Evolutionary conservation across 108 stramenopile species (phyloP).

Genomic region (Nannochloropsis oceanica): DNA sequence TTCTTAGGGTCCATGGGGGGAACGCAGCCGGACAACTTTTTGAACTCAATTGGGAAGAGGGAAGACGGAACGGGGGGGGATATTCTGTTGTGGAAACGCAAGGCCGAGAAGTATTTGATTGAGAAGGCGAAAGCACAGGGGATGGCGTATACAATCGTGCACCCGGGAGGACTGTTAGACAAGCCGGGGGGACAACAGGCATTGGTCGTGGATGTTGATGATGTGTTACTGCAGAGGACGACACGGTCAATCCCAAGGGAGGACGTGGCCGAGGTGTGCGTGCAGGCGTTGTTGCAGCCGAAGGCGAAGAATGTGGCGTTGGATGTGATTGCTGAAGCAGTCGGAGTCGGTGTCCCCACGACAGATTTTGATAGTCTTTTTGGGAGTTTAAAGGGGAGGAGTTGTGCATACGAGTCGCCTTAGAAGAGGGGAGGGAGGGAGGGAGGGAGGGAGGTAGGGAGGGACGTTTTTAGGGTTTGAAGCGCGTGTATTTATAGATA

Average conservation of each 20-base stretch:
- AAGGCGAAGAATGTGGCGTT: background rate
- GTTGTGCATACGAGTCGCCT: background rate
- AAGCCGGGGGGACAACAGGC: slow-evolving; percentile 55
- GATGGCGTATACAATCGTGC: slow-evolving; percentile 65
- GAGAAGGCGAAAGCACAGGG: background rate
- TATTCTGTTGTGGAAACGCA: slow-evolving; percentile 64
- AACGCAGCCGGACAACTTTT: slow-evolving; percentile 66
- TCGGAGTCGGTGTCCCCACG: background rate
- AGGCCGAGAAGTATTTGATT: slow-evolving; percentile 51
- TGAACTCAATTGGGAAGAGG: slow-evolving; percentile 59
- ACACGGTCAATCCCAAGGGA: slow-evolving; percentile 54
- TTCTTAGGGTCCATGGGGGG: slow-evolving; percentile 59
- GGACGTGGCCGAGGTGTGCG: slow-evolving; percentile 65
- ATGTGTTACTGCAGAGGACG: slow-evolving; percentile 43
- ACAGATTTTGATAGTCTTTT: background rate
- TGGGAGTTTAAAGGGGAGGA: background rate
- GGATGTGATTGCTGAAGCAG: background rate
- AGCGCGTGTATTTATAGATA: too few species aligned
- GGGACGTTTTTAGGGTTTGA: too few species aligned
- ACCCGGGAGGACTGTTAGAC: slow-evolving; percentile 64
- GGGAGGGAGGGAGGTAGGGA: too few species aligned
- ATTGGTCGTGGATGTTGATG: slow-evolving; percentile 57
- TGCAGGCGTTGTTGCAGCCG: slow-evolving; percentile 34
- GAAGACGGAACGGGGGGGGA: slow-evolving; percentile 53
- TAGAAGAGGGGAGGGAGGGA: background rate